These are phyloP conservation scores for Sarcodon aspratus DNA, from an alignment of 768 basidiomycete genomes.

Conservation along the genomic window DNA sequence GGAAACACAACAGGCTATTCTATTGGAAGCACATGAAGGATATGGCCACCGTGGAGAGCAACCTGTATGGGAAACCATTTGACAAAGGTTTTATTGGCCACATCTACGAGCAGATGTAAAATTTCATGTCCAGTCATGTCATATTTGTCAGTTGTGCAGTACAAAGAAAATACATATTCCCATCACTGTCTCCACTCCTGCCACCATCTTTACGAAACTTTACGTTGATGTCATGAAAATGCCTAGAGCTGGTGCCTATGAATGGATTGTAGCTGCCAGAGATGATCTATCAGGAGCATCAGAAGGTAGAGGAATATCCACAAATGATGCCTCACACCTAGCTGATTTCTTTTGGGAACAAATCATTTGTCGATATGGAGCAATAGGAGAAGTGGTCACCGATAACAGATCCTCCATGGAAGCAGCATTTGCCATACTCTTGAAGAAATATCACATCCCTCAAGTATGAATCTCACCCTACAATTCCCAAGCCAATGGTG, in stretches of 20 bases:
- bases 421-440: conserved; percentile 8
- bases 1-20: conserved; percentile 1
- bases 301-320: conserved; percentile 17
- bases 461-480: conserved; percentile 22
- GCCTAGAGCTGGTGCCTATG: conserved; percentile 7
- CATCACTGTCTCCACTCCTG: conserved; percentile 5
- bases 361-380: conserved; percentile 20
- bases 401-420: conserved; percentile 18
- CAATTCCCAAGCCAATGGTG: conserved; percentile 24
- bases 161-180: conserved; percentile 8
- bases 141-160: conserved; percentile 9
- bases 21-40: conserved; percentile 11
- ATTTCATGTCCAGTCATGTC: conserved; percentile 7
- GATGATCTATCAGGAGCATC: conserved; percentile 19
- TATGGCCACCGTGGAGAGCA: too few species aligned
- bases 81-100: conserved; percentile 10
- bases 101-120: conserved; percentile 5
- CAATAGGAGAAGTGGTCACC: conserved; percentile 13
- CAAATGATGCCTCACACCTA: conserved; percentile 6
- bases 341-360: conserved; percentile 21
- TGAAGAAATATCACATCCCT: conserved; percentile 5
- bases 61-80: conserved; percentile 3
- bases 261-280: conserved; percentile 13
- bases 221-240: conserved; percentile 10
- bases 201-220: conserved; percentile 6